A percentile compares a stretch with the other conserved stretches of the same genome.
Conservation (phyloP, 495 filamentous ascomycete genomes). For the Viridothelium virens region DNA sequence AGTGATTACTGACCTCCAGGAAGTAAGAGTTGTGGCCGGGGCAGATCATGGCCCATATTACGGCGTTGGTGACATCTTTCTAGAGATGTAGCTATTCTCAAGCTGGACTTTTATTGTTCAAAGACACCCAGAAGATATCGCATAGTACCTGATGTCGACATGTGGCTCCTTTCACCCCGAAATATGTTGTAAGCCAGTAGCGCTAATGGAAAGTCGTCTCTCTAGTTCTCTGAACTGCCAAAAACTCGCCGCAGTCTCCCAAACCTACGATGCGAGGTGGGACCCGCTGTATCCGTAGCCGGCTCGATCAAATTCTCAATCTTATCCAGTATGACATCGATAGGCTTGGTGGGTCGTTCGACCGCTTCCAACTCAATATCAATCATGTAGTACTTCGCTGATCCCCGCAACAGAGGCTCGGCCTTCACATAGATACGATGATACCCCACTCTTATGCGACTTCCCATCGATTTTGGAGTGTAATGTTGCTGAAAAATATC, state of each 20-base stretch:
- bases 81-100: too few species aligned
- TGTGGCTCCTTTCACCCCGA: too few species aligned
- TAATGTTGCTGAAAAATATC: not conserved
- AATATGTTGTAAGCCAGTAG: too few species aligned
- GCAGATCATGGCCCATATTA: too few species aligned
- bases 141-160: too few species aligned
- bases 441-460: not conserved
- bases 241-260: not conserved
- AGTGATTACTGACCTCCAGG: too few species aligned
- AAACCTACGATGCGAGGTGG: not conserved
- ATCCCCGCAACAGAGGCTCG: not conserved
- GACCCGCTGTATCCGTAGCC: not conserved
- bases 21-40: too few species aligned
- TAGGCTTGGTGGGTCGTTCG: not conserved
- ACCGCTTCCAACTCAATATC: conserved; percentile 4
- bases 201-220: not conserved
- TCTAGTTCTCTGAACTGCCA: not conserved
- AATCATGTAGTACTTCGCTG: conserved; percentile 13
- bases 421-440: conserved; percentile 6
- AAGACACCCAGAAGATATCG: too few species aligned
- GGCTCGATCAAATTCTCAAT: not conserved
- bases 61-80: too few species aligned
- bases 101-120: too few species aligned
- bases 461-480: conserved; percentile 1
- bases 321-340: not conserved